Evolutionary conservation across 345 rosid genomes (phyloP), one percentile per base, ranked within the genome.

Genomic region (Heritiera littoralis): DNA sequence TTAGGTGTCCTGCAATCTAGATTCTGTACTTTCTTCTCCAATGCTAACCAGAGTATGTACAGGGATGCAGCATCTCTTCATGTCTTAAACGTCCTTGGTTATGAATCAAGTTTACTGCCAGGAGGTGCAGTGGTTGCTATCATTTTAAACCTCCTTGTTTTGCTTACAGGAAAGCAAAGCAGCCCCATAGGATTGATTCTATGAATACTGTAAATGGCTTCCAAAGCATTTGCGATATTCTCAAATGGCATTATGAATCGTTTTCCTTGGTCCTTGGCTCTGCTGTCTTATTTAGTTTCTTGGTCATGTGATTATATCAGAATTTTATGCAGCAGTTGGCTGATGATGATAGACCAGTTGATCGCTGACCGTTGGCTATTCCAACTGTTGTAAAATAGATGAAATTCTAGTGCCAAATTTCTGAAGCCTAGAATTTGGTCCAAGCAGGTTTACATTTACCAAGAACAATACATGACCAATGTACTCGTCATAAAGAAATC

Each of bases 31-130:
- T 59, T 9, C 6, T 20, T 32, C 18, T 41, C 54, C 59, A 58
- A 64, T 56, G 69, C 88, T 86, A 81, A 86, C 86, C 69, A 75
- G 84, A 83, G 61, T 75, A 48, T 88, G 85, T 83, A 84, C 83
- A 84, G 84, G 79, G 68, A 66, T 35, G 74, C 80, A 78, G 68
- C 81, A 77, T 40, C 78, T 60, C 66, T 20, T 64, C 30, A 59
- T 61, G 81, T 69, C 64, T 58, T 76, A 60, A 48, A 30, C 77
- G 84, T 74, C 72, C 81, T 85, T 52, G 81, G 82, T 32, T 48
- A 20, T 66, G 74, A 28, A 43, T 40, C 14, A 71, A 13, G 15
- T 30, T 17, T 74, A 3, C 64, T 59, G 60, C 17, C 74, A 6
- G 18, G 4, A 17, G 23, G 14, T 18, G 23, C 71, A 41, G 3